Base-by-base conservation (phyloP, 768 basidiomycete species). In the Leccinum broughii region DNA sequence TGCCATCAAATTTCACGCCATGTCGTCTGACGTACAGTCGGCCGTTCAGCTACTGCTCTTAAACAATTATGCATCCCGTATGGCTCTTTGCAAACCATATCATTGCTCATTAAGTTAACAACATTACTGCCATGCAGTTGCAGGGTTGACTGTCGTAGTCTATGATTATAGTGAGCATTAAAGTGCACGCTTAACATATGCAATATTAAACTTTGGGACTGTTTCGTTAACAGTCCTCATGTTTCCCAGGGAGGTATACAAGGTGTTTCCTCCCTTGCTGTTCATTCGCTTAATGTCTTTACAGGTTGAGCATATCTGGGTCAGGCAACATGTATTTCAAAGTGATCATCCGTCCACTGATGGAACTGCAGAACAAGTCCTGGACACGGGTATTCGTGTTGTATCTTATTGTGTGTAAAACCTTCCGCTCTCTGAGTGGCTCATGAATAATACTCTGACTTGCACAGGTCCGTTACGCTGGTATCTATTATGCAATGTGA, bases 1-100 rank as follows among this genome's bases (percentile, higher is more conserved):
- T 44, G n/a, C 28, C 14, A 70, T 67, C 4, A 80, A 0, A 4
- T 10, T 44, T 20, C 41, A 20, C n/a, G 9, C n/a, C n/a, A 44
- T 44, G 41, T 20, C 41, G 0, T 44, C 41, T 11, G 41, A 20
- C 2, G 1, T 20, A 1, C n/a, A 44, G 1, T 44, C n/a, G 4
- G n/a, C 10, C 3, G n/a, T 20, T 44, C 41, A 44, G 41, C 41
- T 20, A 20, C n/a, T 1, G n/a, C 6, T 44, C 3, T 44, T 11
- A 10, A 44, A 44, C 41, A 20, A 44, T n/a, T 4, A 9, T 44
- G 1, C 0, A 10, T 44, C n/a, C 41, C 9, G 41, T 44, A 44
- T 20, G 41, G n/a, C 10, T 44, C 41, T n/a, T 22, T 22, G 22
- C 22, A 22, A 22, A 22, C 22, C 22, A n/a, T 20, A 9, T 44